Conservation (phyloP, 768 basidiomycete species). For the Megacollybia marginata region DNA sequence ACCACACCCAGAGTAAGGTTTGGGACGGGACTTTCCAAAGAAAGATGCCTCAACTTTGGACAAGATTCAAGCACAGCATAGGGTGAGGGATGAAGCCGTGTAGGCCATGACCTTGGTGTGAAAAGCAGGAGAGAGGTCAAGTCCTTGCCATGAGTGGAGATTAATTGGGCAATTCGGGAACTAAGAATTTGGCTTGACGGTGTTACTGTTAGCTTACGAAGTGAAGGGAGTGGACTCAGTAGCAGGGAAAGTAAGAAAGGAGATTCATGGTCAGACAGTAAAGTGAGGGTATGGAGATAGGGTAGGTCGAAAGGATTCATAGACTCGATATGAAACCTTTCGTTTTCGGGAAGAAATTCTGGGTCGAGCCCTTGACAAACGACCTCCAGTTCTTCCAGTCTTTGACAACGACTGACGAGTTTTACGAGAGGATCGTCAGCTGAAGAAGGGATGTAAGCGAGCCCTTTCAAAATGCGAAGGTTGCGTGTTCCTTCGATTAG, state of each 20-base stretch:
- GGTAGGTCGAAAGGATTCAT: conserved; percentile 46
- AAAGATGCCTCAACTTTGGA: conserved; percentile 59
- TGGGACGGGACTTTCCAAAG: conserved; percentile 66
- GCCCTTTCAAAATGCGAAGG: conserved; percentile 45
- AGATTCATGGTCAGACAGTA: conserved; percentile 63
- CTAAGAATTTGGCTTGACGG: conserved; percentile 64
- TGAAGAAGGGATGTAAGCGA: conserved; percentile 38
- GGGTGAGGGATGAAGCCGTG: conserved; percentile 48
- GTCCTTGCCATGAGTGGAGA: conserved; percentile 46
- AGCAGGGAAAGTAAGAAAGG: conserved; percentile 56
- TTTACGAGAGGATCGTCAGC: conserved; percentile 50
- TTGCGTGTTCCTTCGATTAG: conserved; percentile 43
- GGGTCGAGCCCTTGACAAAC: conserved; percentile 53
- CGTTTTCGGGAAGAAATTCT: conserved; percentile 32
- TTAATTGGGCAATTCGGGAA: conserved; percentile 52
- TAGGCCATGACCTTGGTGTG: conserved; percentile 67
- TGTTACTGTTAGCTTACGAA: conserved; percentile 61
- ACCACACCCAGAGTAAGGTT: conserved; percentile 26
- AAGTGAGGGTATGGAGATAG: conserved; percentile 47
- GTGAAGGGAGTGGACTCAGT: conserved; percentile 49
- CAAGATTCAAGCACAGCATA: conserved; percentile 36
- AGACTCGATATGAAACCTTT: conserved; percentile 18
- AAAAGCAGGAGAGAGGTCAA: conserved; percentile 60
- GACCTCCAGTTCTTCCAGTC: conserved; percentile 58
- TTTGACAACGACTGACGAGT: conserved; percentile 46